These are phyloP conservation scores for Acorus gramineus DNA, from an alignment of 106 monocot genomes.

Conservation along the genomic window DNA sequence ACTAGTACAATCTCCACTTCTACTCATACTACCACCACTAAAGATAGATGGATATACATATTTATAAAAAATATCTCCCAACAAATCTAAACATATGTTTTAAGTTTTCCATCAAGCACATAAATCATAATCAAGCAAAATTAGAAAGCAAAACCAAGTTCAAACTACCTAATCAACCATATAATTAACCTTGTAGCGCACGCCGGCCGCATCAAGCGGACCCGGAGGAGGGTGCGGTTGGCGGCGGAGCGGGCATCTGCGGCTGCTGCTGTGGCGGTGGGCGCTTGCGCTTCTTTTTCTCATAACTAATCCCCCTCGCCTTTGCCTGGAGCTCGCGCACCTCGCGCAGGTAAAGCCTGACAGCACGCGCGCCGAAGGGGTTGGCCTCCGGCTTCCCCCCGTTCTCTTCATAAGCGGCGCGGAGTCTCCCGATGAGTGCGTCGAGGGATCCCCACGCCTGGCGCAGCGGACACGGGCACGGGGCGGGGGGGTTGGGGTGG, in stretches of 20 bases:
- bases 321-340: conserved; percentile 7
- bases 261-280: not conserved
- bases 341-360: conserved; percentile 11
- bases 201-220: no score
- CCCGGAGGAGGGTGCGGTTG: no score
- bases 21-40: no score
- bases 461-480: conserved; percentile 7
- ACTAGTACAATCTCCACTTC: no score
- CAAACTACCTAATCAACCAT: no score
- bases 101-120: no score
- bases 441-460: conserved; percentile 11
- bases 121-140: no score
- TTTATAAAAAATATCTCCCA: no score
- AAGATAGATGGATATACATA: no score
- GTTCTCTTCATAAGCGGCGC: conserved; percentile 9
- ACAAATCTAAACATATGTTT: no score
- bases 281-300: conserved; percentile 13
- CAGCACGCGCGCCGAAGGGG: conserved; percentile 7
- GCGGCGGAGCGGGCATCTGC: not conserved
- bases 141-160: no score
- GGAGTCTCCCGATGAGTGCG: conserved; percentile 10
- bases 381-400: conserved; percentile 13
- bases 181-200: no score
- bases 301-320: conserved; percentile 5
- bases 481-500: conserved; percentile 11